Base-by-base conservation (phyloP, 257 asterid species). In the Verbascum thapsus region DNA sequence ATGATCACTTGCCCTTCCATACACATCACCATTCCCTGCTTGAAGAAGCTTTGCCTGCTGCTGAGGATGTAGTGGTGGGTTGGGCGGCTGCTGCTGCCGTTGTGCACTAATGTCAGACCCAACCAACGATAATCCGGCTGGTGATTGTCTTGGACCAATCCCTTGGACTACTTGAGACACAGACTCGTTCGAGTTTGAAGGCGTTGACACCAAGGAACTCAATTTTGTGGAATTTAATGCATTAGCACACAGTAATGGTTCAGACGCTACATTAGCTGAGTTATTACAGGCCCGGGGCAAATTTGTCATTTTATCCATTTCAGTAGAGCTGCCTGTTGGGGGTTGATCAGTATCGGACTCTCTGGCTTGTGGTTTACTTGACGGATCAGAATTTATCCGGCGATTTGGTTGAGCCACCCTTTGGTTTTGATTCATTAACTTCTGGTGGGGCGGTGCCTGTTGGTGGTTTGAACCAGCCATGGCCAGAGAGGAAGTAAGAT, bases 1-100 rank as follows among this genome's bases (percentile, higher is more conserved):
- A 66, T 85, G 66, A 67, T 87, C 88, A 51, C 75, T 58, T 17
- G 94, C 64, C 72, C 83, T 72, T 62, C 85, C 82, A 75, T 60
- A 75, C 68, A 58, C 51, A 74, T 61, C 70, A 37, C 73, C 78
- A 58, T 74, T 83, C 74, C 88, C 96, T 66, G 87, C 79, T 79
- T 78, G 85, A 61, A 78, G 86, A 76, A 85, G 83, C 78, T 75
- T 86, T 7, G 74, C 49, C 72, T 80, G 89, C 71, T 68, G 86
- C 80, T 83, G 86, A 72, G 87, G 5, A 26, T 26, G 32, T 26
- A 26, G 32, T 26, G 83, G 74, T 12, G 88, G 76, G 19, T 75
- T 72, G 42, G 85, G 79, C 59, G 70, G 80, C 63, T 66, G 82
- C 53, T 66, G 85, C 57, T 72, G 84, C 85, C 85, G 70, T 12